phyloP scores from a whole-genome alignment of 31 red algal species.

The Bonnemaisonia californica region DNA sequence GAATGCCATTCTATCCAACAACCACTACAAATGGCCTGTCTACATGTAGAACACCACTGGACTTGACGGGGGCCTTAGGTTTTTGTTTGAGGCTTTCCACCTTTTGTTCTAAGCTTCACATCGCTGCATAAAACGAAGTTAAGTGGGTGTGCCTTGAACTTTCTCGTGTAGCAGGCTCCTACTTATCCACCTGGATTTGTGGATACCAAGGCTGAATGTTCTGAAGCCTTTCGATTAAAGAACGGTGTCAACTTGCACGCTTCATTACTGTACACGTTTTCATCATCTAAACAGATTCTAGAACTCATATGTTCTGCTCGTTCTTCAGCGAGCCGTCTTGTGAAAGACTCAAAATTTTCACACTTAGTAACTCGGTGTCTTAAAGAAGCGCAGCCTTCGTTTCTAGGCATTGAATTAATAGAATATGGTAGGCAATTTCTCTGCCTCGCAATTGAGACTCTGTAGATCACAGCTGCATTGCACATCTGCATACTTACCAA shows the following conservation, averaged over 20 bases:
- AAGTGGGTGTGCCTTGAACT: background rate
- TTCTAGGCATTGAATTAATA: background rate
- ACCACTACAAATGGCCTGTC: background rate
- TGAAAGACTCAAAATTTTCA: conserved; percentile 8
- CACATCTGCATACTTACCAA: background rate
- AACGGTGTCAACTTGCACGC: background rate
- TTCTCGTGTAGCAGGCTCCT: background rate
- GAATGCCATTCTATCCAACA: background rate
- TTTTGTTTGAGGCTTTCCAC: background rate
- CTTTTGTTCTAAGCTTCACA: background rate
- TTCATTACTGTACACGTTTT: background rate
- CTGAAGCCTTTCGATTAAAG: background rate
- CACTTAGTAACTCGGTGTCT: background rate
- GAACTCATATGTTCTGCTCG: too few relatives aligned
- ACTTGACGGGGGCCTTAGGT: background rate
- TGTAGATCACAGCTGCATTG: conserved; percentile 3
- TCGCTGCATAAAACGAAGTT: background rate
- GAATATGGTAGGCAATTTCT: background rate
- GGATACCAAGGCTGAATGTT: background rate
- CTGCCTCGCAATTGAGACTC: background rate
- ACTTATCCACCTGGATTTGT: background rate
- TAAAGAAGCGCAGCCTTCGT: background rate
- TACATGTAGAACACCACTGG: conserved; percentile 19
- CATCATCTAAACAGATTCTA: too few relatives aligned
- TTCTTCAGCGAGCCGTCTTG: background rate